Conservation (phyloP, 768 basidiomycete genomes). For the Lyophyllum decastes region DNA sequence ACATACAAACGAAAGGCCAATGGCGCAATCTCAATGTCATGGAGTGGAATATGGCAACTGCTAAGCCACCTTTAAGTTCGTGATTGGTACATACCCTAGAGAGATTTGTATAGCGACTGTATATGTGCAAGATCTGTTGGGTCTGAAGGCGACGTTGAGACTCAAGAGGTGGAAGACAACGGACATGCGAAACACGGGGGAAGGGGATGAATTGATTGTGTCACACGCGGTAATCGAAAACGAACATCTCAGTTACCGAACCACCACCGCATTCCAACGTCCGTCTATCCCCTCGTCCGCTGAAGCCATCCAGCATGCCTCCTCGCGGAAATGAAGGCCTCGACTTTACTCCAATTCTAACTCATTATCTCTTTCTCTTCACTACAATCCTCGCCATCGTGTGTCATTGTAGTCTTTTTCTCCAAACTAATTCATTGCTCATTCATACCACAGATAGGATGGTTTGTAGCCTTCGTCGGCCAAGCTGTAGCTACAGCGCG, state of each 20-base stretch:
- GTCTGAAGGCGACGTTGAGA: too few relatives aligned
- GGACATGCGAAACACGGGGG: constrained; percentile 2
- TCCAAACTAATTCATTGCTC: constrained; percentile 10
- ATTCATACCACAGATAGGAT: constrained; percentile 55
- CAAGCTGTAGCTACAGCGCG: constrained; percentile 65
- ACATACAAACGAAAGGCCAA: constrained; percentile 37
- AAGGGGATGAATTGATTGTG: constrained; percentile 4
- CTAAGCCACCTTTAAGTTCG: not conserved
- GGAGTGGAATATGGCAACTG: constrained; percentile 27
- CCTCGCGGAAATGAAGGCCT: constrained; percentile 65
- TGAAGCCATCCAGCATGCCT: constrained; percentile 37
- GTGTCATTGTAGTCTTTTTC: constrained; percentile 31
- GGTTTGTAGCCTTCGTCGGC: constrained; percentile 78
- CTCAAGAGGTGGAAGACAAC: not conserved
- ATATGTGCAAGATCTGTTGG: not conserved
- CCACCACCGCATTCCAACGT: constrained; percentile 2
- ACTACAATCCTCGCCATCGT: constrained; percentile 83
- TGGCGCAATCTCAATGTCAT: constrained; percentile 35
- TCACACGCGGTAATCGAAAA: constrained; percentile 8
- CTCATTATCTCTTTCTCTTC: constrained; percentile 89
- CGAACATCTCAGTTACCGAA: not conserved
- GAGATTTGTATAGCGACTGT: not conserved
- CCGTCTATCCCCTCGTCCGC: constrained; percentile 3
- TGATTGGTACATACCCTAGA: not conserved
- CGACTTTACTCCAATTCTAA: constrained; percentile 86